A percentile compares a stretch with the other conserved stretches of the same genome.
Conservation (phyloP, 2,329 filamentous ascomycete species). For the Hirsutella thompsonii region DNA sequence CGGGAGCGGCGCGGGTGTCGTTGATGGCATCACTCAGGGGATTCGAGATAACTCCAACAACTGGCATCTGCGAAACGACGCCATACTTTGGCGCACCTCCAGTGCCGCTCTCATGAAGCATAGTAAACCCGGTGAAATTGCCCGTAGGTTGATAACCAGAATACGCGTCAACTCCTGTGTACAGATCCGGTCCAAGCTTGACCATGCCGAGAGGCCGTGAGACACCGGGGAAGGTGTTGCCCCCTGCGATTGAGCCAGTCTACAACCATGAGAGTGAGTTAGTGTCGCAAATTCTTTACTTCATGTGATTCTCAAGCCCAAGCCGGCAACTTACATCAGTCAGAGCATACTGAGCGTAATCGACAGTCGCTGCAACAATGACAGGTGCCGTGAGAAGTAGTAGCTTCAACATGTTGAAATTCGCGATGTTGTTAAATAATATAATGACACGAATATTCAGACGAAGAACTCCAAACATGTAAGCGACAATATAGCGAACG, state of each 20-base stretch:
- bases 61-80: constrained; percentile 46
- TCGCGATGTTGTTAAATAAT: too few relatives aligned
- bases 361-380: constrained; percentile 2
- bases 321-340: constrained; percentile 16
- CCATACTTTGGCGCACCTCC: constrained; percentile 61
- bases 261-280: constrained; percentile 7
- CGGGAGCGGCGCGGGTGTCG: constrained; percentile 36
- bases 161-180: constrained; percentile 35
- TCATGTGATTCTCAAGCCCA: background rate
- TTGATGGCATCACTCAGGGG: constrained; percentile 42
- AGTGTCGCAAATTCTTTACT: background rate
- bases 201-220: constrained; percentile 33
- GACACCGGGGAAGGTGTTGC: constrained; percentile 38
- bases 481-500: too few relatives aligned
- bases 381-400: background rate
- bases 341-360: constrained; percentile 20
- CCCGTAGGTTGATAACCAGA: constrained; percentile 38
- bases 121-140: constrained; percentile 44
- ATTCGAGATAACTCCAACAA: constrained; percentile 34
- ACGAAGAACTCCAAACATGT: too few relatives aligned
- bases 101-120: constrained; percentile 55
- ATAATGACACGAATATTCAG: too few relatives aligned
- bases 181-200: constrained; percentile 36
- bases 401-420: background rate
- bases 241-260: constrained; percentile 31